A percentile compares a stretch with the other conserved stretches of the same genome.
These are phyloP conservation scores for Stylonectria norvegica DNA, from an alignment of 2,329 filamentous ascomycete species.

Conservation along the genomic window DNA sequence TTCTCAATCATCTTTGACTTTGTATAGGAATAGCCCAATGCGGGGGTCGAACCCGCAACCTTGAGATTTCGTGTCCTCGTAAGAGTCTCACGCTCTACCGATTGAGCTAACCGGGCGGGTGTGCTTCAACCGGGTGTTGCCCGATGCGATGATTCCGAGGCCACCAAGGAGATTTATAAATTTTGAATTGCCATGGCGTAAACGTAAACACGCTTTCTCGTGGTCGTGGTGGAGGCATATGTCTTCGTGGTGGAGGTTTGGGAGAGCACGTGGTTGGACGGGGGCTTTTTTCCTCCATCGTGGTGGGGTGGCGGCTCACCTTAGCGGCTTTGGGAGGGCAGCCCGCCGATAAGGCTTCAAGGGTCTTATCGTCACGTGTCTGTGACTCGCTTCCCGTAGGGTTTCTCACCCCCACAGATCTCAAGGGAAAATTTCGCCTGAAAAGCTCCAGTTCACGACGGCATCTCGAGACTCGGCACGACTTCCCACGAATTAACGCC, in stretches of 20 bases:
- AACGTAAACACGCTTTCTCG: no score
- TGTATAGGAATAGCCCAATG: conserved; percentile 40
- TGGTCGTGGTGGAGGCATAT: no score
- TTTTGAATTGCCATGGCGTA: conserved; percentile 1
- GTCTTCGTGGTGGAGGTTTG: no score
- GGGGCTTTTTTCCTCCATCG: no score
- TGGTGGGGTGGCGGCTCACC: no score
- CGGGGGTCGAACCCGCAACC: conserved; percentile 51
- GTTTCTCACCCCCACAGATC: conserved; percentile 41
- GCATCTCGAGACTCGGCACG: conserved; percentile 36
- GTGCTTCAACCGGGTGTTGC: conserved; percentile 3
- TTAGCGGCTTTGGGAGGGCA: no score
- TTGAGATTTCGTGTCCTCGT: conserved; percentile 41
- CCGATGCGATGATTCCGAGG: neutral
- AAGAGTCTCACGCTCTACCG: conserved; percentile 67
- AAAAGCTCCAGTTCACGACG: conserved; percentile 36
- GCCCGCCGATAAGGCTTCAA: conserved; percentile 23
- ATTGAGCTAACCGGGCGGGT: conserved; percentile 31
- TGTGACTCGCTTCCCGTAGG: conserved; percentile 34
- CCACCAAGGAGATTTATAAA: no score
- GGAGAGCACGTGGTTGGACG: no score
- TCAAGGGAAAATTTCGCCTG: conserved; percentile 32
- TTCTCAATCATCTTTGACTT: conserved; percentile 24
- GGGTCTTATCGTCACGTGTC: conserved; percentile 33
- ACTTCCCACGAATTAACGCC: conserved; percentile 40